Conservation (phyloP, 2,329 filamentous ascomycete genomes). For the Fusarium sterilihyphosum region DNA sequence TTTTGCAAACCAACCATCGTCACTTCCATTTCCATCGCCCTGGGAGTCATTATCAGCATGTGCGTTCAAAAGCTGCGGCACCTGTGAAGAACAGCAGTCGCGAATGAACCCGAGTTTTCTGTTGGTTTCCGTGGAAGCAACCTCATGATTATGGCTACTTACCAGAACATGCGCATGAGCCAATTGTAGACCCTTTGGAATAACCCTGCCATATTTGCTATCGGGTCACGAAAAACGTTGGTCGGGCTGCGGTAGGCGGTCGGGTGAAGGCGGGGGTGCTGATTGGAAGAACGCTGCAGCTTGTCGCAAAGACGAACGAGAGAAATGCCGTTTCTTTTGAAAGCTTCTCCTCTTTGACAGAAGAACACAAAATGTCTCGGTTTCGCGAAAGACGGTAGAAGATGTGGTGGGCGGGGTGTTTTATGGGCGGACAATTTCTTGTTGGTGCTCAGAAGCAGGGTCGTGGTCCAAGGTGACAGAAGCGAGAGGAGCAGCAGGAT, state of each 20-base stretch:
- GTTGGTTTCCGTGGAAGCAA: slow-evolving; percentile 13
- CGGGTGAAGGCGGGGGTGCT: slow-evolving; percentile 42
- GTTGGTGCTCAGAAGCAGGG: slow-evolving; percentile 42
- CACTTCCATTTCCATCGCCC: slow-evolving; percentile 99
- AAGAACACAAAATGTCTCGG: slow-evolving; percentile 29
- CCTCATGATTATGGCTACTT: slow-evolving; percentile 50
- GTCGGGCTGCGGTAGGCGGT: slow-evolving; percentile 37
- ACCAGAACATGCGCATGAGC: slow-evolving; percentile 98
- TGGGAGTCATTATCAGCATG: slow-evolving; percentile 52
- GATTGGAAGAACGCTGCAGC: slow-evolving; percentile 31
- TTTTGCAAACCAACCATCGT: slow-evolving; percentile 99
- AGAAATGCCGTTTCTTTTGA: slow-evolving; percentile 15
- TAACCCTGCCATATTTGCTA: slow-evolving; percentile 79
- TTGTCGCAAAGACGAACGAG: slow-evolving; percentile 17
- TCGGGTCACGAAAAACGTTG: slow-evolving; percentile 33
- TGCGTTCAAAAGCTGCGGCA: slow-evolving; percentile 30
- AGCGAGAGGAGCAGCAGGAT: slow-evolving; percentile 31
- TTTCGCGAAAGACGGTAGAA: slow-evolving; percentile 31
- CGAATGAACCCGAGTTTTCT: slow-evolving; percentile 7
- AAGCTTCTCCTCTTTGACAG: slow-evolving; percentile 4
- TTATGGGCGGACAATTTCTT: slow-evolving; percentile 43
- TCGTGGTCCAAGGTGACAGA: slow-evolving; percentile 30
- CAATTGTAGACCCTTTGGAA: slow-evolving; percentile 98
- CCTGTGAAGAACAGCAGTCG: slow-evolving; percentile 10
- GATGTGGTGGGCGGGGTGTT: slow-evolving; percentile 43